Base-by-base conservation (phyloP, 2,329 filamentous ascomycete species). In the Plectosphaerella plurivora region DNA sequence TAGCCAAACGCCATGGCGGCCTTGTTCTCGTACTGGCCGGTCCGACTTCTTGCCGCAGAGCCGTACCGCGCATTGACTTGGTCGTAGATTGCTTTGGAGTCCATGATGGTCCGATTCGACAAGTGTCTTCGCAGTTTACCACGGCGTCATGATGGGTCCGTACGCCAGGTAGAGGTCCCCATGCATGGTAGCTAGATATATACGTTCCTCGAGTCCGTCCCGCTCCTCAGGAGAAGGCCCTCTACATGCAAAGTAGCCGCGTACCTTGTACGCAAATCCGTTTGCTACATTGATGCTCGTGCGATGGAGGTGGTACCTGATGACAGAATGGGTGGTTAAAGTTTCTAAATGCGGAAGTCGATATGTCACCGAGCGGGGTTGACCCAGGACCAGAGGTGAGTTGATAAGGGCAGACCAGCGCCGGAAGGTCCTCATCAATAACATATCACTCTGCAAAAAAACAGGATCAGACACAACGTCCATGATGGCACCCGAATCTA, bases 1-100 rank as follows among this genome's bases (percentile, higher is more conserved):
- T 82, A 83, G 4, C 79, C 79, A 58, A 82, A 82, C 0, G 79
- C 72, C 48, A 68, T 69, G 25, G 79, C 78, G 11, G 81, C 70
- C 4, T 68, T 60, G 36, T 67, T 61, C 51, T 67, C 68, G 51
- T 74, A 73, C 24, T 61, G 57, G 49, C 58, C 60, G 46, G 59
- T 63, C 42, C 51, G 61, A 44, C 60, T 59, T 20, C 60, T 56
- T 4, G 65, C 61, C 12, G 65, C 61, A 5, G 66, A 59, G 45
- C 67, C 68, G 58, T 73, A 73, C 39, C 65, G 65, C 58, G 67
- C 59, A 45, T 55, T 58, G 42, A 73, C 70, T 39, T 65, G 51
- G 5, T 62, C 53, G 55, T 73, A 72, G 47, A 72, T 68, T 7
- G 62, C 49, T 47, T 66, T 51, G 12, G 65, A 55, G 25, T 67